Percentiles rank a stretch among this genome's conserved stretches.
phyloP scores from a whole-genome alignment of 192 early-diverging fungal species.

The Coemansia sp. region DNA sequence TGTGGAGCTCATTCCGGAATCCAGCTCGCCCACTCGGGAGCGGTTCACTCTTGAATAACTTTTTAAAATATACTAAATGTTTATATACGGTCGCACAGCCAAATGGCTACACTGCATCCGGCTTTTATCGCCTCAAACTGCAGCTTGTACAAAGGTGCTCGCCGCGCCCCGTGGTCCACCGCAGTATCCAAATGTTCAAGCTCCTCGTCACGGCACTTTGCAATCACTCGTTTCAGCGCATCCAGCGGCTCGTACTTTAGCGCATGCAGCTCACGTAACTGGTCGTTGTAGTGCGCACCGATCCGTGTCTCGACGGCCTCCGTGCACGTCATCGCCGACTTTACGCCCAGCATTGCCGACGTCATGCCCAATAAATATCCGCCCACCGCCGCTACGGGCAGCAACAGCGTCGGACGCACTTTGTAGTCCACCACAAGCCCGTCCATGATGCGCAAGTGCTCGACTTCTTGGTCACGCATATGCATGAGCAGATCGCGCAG shows the following conservation, averaged over 20 bases:
- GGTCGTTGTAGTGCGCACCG: slow-evolving; percentile 95
- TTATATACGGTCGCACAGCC: slow-evolving; percentile 82
- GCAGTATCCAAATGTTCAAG: slow-evolving; percentile 91
- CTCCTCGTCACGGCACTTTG: slow-evolving; percentile 92
- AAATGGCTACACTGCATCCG: slow-evolving; percentile 91
- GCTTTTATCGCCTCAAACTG: slow-evolving; percentile 77
- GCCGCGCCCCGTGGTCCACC: slow-evolving; percentile 76
- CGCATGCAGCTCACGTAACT: slow-evolving; percentile 78
- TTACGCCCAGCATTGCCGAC: slow-evolving; percentile 87
- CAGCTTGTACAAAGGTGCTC: slow-evolving; percentile 76
- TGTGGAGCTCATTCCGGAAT: slow-evolving; percentile 10
- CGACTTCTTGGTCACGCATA: slow-evolving; percentile 95
- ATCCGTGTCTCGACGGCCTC: slow-evolving; percentile 97
- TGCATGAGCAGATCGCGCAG: slow-evolving; percentile 76
- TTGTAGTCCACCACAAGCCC: slow-evolving; percentile 69
- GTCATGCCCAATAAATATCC: slow-evolving; percentile 84
- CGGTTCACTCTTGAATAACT: slow-evolving; percentile 37
- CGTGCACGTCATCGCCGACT: slow-evolving; percentile 98
- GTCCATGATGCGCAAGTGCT: slow-evolving; percentile 80
- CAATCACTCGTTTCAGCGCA: slow-evolving; percentile 61
- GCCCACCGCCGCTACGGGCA: slow-evolving; percentile 83
- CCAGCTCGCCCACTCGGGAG: slow-evolving; percentile 14
- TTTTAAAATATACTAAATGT: neutral
- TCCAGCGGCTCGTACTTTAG: slow-evolving; percentile 70
- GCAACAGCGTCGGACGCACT: slow-evolving; percentile 81